phyloP scores from a whole-genome alignment of 1,284 basidiomycete genomes.

The Cryptococcus hybrid region DNA sequence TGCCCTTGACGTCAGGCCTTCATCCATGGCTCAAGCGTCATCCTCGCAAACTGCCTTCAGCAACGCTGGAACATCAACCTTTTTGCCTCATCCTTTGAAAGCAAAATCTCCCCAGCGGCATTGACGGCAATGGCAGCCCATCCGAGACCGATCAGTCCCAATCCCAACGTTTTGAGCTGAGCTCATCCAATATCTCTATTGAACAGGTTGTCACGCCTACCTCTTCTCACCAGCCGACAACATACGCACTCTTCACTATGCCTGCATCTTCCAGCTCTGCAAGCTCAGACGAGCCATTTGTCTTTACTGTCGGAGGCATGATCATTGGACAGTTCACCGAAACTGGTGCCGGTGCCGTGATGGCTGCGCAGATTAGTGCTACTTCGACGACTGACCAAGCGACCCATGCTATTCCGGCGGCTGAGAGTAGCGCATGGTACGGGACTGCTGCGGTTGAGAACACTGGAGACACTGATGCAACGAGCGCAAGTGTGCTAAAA shows the following conservation, averaged over 20 bases:
- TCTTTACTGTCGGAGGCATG: conserved; percentile 9
- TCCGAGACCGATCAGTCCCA: background rate
- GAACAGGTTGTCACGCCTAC: too few relatives aligned
- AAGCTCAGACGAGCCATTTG: background rate
- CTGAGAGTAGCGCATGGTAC: too few relatives aligned
- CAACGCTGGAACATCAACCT: too few relatives aligned
- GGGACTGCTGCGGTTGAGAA: background rate
- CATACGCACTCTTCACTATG: background rate
- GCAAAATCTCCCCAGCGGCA: background rate
- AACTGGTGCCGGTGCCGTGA: background rate
- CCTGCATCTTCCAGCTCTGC: background rate
- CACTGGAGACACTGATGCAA: background rate
- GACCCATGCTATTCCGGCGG: background rate
- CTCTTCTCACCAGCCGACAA: background rate
- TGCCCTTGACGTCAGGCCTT: too few relatives aligned
- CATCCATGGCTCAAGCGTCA: too few relatives aligned
- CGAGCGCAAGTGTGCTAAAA: background rate
- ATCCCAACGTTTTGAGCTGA: background rate
- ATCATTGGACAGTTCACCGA: conserved; percentile 14
- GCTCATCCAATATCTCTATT: background rate
- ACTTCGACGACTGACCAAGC: background rate
- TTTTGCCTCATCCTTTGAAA: background rate
- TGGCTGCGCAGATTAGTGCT: background rate
- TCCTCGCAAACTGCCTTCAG: too few relatives aligned
- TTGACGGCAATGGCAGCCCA: background rate